A percentile compares a stretch with the other conserved stretches of the same genome.
Evolutionary conservation across 352 stramenopile species (phyloP).

Genomic region (Globisporangium iwayamae): DNA sequence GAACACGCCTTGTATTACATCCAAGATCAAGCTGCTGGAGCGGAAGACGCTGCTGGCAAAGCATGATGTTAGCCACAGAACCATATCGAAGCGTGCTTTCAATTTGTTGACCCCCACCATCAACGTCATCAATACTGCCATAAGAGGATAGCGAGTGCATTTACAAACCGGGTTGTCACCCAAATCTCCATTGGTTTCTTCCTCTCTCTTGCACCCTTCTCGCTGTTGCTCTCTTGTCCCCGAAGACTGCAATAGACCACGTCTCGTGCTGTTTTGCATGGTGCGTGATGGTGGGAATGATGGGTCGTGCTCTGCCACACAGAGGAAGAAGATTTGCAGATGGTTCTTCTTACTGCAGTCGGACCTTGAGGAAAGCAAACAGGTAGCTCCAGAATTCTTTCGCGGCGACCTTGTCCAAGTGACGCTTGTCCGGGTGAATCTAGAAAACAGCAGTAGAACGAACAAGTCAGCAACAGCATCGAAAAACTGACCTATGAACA

Average conservation of each 20-base stretch:
- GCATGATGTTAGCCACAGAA: background rate
- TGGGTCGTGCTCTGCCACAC: background rate
- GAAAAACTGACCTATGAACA: background rate
- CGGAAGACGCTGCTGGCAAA: background rate
- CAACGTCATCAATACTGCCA: background rate
- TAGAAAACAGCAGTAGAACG: conserved; percentile 14
- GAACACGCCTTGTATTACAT: conserved; percentile 1
- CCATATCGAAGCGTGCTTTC: background rate
- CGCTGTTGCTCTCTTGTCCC: background rate
- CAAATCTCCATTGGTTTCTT: conserved; percentile 3
- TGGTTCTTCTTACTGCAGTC: conserved; percentile 61
- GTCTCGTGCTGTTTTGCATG: background rate
- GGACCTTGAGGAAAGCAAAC: conserved; percentile 83
- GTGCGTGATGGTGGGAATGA: too few relatives aligned
- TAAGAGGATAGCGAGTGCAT: background rate
- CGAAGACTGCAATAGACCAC: background rate
- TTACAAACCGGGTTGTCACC: background rate
- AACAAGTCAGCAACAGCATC: background rate
- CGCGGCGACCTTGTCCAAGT: conserved; percentile 87
- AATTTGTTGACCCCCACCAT: background rate
- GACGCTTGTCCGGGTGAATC: conserved; percentile 89
- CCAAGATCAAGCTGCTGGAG: background rate
- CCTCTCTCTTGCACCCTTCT: background rate
- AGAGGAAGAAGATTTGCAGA: background rate
- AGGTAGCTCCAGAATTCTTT: conserved; percentile 91